Percentiles rank a stretch among this genome's conserved stretches.
Conservation (phyloP, 1,284 basidiomycete genomes). For the Irpex sp. region DNA sequence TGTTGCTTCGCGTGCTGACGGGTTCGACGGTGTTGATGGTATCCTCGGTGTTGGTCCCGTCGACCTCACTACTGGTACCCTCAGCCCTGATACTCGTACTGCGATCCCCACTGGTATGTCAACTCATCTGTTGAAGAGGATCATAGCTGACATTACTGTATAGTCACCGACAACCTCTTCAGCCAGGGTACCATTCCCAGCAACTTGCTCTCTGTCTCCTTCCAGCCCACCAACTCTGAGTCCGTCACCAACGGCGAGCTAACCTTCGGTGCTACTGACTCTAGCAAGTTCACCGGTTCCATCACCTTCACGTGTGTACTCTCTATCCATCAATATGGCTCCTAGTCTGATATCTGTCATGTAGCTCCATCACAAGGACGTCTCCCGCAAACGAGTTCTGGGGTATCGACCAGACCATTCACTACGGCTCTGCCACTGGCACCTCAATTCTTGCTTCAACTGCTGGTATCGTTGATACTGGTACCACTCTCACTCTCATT, state of each 20-base stretch:
- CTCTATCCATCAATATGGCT: background rate
- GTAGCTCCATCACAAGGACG: slow-evolving; percentile 23
- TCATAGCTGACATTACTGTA: background rate
- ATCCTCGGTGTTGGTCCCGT: slow-evolving; percentile 54
- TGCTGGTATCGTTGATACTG: slow-evolving; percentile 27
- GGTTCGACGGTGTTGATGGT: slow-evolving; percentile 39
- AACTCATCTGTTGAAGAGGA: background rate
- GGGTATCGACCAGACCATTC: slow-evolving; percentile 23
- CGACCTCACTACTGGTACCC: slow-evolving; percentile 33
- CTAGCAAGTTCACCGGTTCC: slow-evolving; percentile 43
- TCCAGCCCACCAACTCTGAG: slow-evolving; percentile 34
- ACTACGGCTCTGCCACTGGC: slow-evolving; percentile 21
- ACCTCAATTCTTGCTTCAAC: slow-evolving; percentile 16
- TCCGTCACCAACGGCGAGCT: slow-evolving; percentile 25
- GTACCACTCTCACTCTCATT: slow-evolving; percentile 32
- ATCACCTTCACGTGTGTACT: slow-evolving; percentile 33
- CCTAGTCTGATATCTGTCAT: background rate
- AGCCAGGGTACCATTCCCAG: slow-evolving; percentile 19
- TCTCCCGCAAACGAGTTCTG: slow-evolving; percentile 32
- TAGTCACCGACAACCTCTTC: slow-evolving; percentile 45
- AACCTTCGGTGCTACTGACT: slow-evolving; percentile 44
- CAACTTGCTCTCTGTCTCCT: slow-evolving; percentile 42
- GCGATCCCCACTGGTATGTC: slow-evolving; percentile 17
- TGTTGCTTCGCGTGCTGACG: slow-evolving; percentile 39
- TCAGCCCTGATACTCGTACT: slow-evolving; percentile 14